Percentiles rank a stretch among this genome's conserved stretches.
Evolutionary conservation across 768 basidiomycete genomes (phyloP).

Genomic region (Phlegmacium glaucopus): DNA sequence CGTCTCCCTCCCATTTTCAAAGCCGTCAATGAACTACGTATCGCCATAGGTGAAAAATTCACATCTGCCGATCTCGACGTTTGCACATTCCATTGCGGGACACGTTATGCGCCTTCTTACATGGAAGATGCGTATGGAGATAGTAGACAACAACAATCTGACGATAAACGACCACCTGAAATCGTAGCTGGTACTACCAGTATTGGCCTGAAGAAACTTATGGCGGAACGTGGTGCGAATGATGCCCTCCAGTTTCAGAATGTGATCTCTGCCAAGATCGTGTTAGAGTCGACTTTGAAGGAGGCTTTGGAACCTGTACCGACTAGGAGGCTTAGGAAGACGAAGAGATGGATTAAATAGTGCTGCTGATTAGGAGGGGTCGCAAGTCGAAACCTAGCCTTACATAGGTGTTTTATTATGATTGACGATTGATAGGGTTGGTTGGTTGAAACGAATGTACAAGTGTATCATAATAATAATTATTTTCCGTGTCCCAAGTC

Average conservation of each 20-base stretch:
- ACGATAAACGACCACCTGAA: not conserved
- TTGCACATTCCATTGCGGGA: slow-evolving; percentile 5
- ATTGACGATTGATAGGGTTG: too few species aligned
- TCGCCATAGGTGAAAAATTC: slow-evolving; percentile 23
- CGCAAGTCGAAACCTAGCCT: too few species aligned
- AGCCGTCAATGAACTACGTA: slow-evolving; percentile 21
- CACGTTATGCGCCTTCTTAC: slow-evolving; percentile 6
- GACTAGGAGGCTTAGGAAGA: not conserved
- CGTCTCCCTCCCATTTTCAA: slow-evolving; percentile 25
- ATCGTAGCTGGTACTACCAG: slow-evolving; percentile 16
- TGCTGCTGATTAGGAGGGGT: not conserved
- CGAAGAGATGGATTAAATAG: not conserved
- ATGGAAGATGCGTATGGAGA: slow-evolving; percentile 28
- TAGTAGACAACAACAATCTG: slow-evolving; percentile 1
- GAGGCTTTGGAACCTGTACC: slow-evolving; percentile 14
- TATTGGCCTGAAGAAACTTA: slow-evolving; percentile 14
- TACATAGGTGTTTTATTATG: too few species aligned
- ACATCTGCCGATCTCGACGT: slow-evolving; percentile 23
- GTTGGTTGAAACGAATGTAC: too few species aligned
- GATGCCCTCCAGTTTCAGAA: slow-evolving; percentile 1
- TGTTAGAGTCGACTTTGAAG: slow-evolving; percentile 15
- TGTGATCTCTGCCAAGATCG: slow-evolving; percentile 16
- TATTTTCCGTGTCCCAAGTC: too few species aligned
- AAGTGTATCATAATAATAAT: too few species aligned
- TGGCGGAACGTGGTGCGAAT: not conserved